Base-by-base conservation (phyloP, 108 stramenopile species). In the Chaetoceros muelleri region DNA sequence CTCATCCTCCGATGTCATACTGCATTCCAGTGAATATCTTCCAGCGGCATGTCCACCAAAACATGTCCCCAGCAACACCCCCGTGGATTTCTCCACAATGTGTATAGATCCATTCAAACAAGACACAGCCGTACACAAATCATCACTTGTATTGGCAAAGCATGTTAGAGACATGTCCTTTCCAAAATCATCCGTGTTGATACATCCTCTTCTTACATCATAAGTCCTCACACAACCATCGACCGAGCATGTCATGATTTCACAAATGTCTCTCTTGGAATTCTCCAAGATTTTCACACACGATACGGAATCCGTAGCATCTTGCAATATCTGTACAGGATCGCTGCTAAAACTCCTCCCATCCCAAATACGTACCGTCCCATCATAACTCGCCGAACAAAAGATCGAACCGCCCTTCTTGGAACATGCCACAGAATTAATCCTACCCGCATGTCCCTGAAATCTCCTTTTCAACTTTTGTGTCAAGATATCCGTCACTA, bases 41-140 rank as follows among this genome's bases (percentile, higher is more conserved):
- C 76, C 80, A 44, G 82, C 67, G 45, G 57, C 61, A 49, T 91
- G 90, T 62, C 52, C 28, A 5, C 57, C 55, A 13, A 55, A 24
- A 52, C 62, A 68, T 8, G 76, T 74, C 53, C 81, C 78, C 46
- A 81, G 34, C 10, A 74, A 57, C 31, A 79, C 70, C 22, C 74
- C 73, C 0, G 44, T 60, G 18, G 25, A 20, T 29, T 50, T 19
- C 25, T 79, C 80, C 55, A 82, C 58, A 24, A 90, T 30, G 16
- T 84, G 84, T 60, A 90, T 86, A 17, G 73, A 67, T 2, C 82
- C 82, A 66, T 90, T 84, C 58, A 86, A 64, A 58, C 89, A 85
- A 10, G 79, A 78, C 21, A 84, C 69, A 24, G 70, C 83, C 18
- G 80, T 49, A 34, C 73, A 84, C 44, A 68, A 44, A 5, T 77